Evolutionary conservation across 805 yeast genomes (phyloP), one percentile per base, ranked within the genome.

Genomic region (Tetrapisispora pingtungensis): DNA sequence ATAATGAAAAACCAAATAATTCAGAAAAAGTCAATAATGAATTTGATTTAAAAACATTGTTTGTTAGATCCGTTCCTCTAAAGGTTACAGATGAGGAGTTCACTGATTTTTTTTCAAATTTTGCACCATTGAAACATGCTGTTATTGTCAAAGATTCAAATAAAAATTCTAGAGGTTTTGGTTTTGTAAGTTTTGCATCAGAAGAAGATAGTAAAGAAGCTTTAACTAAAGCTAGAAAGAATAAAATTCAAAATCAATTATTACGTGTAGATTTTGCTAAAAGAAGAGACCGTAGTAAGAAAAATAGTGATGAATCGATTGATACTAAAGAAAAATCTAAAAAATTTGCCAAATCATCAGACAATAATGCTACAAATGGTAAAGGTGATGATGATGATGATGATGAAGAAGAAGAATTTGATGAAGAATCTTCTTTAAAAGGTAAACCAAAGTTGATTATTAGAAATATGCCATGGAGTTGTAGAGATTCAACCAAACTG

Each of bases 381-480:
- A 42, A 36, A n/a, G 33, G 24, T 20, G 32, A 41, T n/a, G 37
- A 37, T 19, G 38, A 43, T 10, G 42, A 40, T 24, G 49, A 39
- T 12, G 33, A 43, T 17, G 56, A 56, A 34, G 58, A 47, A n/a
- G 46, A 51, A 33, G 52, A 50, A 31, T 49, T 49, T 28, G 67
- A 67, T 40, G 71, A 69, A 18, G 72, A 75, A n/a, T 85, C 81
- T 17, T 42, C 53, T 26, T 42, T 60, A 53, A 83, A 82, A 58
- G 81, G 95, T 63, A 77, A 82, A 52, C 89, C 97, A 3, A 78
- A 96, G 54, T 69, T 93, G 46, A 88, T 93, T 53, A 72, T 93
- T 33, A 75, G 98, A 59, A 93, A 93, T 61, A 74, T 93, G 64
- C 98, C 98, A 12, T 93, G 98, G 98, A 81, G 96, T 14, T 80